phyloP scores from a whole-genome alignment of 768 basidiomycete genomes.

The Trametes cinnabarina region DNA sequence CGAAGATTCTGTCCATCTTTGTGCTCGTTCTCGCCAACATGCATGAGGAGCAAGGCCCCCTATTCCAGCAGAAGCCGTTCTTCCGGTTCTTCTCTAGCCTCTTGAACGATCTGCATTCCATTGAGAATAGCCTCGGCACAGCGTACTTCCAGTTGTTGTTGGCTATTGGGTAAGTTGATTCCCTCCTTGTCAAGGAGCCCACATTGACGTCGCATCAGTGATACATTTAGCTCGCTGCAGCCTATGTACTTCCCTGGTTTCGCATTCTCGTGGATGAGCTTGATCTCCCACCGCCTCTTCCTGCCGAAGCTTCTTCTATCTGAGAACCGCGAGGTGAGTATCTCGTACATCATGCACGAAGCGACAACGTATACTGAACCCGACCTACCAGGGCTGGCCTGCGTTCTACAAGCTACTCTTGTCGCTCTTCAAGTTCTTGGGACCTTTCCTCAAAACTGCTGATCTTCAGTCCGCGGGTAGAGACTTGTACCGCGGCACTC shows the following conservation, averaged over 20 bases:
- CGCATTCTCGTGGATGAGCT: constrained; percentile 96
- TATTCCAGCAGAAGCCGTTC: constrained; percentile 97
- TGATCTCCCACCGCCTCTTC: constrained; percentile 94
- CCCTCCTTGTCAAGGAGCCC: too few species aligned
- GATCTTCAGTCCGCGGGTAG: constrained; percentile 78
- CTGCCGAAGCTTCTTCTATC: constrained; percentile 92
- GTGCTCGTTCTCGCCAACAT: constrained; percentile 92
- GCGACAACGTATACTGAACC: neutral
- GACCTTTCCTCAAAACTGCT: constrained; percentile 83
- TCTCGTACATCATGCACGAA: neutral
- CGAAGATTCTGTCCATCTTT: constrained; percentile 96
- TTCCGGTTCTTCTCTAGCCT: constrained; percentile 98
- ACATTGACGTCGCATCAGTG: constrained; percentile 45
- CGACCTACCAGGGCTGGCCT: constrained; percentile 72
- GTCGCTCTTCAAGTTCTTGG: constrained; percentile 92
- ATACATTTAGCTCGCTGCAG: constrained; percentile 93
- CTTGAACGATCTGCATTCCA: constrained; percentile 83
- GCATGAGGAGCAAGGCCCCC: constrained; percentile 89
- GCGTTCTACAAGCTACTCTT: constrained; percentile 93
- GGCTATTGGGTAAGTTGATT: constrained; percentile 69
- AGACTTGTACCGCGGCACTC: constrained; percentile 86
- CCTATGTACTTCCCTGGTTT: constrained; percentile 97
- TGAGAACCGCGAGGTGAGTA: constrained; percentile 78
- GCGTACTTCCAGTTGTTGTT: constrained; percentile 89
- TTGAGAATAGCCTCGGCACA: constrained; percentile 81